A percentile compares a stretch with the other conserved stretches of the same genome.
Conservation (phyloP, 441 rosid species). For the Eruca vesicaria region DNA sequence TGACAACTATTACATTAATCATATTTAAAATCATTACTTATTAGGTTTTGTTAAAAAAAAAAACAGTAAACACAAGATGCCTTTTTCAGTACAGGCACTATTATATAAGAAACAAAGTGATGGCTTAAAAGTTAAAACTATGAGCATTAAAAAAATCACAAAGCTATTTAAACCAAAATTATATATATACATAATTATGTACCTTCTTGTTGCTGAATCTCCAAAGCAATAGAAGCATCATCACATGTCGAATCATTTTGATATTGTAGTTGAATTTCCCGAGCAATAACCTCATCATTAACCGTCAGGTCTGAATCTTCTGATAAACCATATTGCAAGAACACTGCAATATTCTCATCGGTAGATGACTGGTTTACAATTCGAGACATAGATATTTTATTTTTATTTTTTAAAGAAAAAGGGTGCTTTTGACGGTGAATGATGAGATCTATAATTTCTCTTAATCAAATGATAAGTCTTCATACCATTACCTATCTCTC, state of each 20-base stretch:
- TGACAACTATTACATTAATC: not conserved
- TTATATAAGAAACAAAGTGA: not conserved
- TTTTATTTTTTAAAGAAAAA: not conserved
- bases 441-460: not conserved
- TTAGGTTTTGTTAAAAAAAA: not conserved
- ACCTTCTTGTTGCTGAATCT: conserved; percentile 28
- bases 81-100: not conserved
- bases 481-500: not conserved
- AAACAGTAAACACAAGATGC: not conserved
- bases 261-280: not conserved
- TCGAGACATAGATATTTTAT: not conserved
- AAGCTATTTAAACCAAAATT: not conserved
- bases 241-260: not conserved
- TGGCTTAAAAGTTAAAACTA: not conserved
- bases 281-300: not conserved
- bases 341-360: not conserved
- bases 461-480: not conserved
- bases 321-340: too few species aligned
- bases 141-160: not conserved
- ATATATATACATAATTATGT: not conserved
- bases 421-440: not conserved
- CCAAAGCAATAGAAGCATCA: conserved; percentile 17
- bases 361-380: not conserved
- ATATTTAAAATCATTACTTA: not conserved
- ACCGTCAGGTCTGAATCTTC: not conserved